These are phyloP conservation scores for Meyerozyma elateridarum DNA, from an alignment of 1,139 yeast genomes.

Conservation along the genomic window DNA sequence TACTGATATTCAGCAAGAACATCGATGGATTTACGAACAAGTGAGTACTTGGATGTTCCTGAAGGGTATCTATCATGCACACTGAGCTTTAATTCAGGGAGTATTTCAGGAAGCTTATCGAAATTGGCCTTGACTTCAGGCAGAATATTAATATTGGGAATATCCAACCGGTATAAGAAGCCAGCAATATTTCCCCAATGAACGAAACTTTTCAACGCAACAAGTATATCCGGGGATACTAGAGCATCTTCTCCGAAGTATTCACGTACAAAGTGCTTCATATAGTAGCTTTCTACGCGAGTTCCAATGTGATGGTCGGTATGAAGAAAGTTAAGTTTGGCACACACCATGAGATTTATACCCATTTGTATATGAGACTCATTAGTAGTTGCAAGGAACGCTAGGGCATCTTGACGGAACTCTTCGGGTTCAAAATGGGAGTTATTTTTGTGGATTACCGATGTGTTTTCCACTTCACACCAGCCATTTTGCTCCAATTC, in stretches of 20 bases:
- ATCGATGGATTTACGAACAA: conserved; percentile 39
- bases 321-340: conserved; percentile 51
- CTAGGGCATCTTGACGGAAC: conserved; percentile 25
- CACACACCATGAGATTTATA: conserved; percentile 38
- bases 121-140: conserved; percentile 27
- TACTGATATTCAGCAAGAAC: conserved; percentile 25
- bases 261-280: conserved; percentile 35
- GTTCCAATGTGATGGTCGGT: conserved; percentile 56
- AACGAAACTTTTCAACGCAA: conserved; percentile 49
- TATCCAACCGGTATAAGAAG: conserved; percentile 37
- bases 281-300: conserved; percentile 41
- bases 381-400: conserved; percentile 21
- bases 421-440: conserved; percentile 28
- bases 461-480: conserved; percentile 47
- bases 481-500: conserved; percentile 45
- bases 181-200: conserved; percentile 57
- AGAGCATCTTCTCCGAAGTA: conserved; percentile 42
- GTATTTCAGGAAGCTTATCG: conserved; percentile 39
- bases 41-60: conserved; percentile 48
- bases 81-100: conserved; percentile 34
- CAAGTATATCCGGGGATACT: conserved; percentile 38
- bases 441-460: conserved; percentile 34
- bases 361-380: conserved; percentile 39
- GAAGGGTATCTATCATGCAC: conserved; percentile 48
- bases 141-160: conserved; percentile 36